Conservation (phyloP, 768 basidiomycete genomes). For the Xerocomus potaroensis region DNA sequence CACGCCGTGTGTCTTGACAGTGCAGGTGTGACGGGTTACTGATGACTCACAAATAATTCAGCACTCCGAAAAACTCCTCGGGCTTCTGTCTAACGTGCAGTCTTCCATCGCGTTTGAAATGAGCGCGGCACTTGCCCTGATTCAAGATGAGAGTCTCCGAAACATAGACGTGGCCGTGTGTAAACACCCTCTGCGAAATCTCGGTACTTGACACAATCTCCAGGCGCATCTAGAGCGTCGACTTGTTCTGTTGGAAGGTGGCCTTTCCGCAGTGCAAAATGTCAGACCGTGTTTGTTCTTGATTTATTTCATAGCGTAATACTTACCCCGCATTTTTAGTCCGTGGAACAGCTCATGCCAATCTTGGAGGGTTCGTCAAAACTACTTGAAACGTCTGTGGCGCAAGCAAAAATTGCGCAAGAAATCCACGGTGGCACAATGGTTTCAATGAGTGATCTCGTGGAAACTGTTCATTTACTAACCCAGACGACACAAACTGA, state of each 20-base stretch:
- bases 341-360: conserved; percentile 15
- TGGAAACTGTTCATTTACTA: conserved; percentile 34
- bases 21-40: not conserved
- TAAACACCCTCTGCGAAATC: conserved; percentile 1
- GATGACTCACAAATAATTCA: conserved; percentile 7
- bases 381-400: conserved; percentile 30
- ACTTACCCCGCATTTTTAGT: conserved; percentile 10
- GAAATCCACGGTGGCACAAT: conserved; percentile 36
- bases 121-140: conserved; percentile 21
- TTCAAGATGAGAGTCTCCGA: conserved; percentile 27
- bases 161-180: conserved; percentile 26
- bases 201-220: conserved; percentile 6
- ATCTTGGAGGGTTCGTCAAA: conserved; percentile 21
- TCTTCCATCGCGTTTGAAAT: conserved; percentile 25
- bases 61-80: conserved; percentile 28
- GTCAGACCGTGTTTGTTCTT: conserved; percentile 21
- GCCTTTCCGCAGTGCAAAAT: conserved; percentile 28
- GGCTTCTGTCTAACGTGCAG: conserved; percentile 19
- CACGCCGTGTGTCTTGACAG: conserved; percentile 18
- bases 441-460: conserved; percentile 34
- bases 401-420: conserved; percentile 30
- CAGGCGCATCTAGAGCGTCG: conserved; percentile 30
- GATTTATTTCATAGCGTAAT: conserved; percentile 12
- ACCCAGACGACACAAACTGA: conserved; percentile 38
- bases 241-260: conserved; percentile 23